Evolutionary conservation across 176 grass and related monocot species (phyloP), one percentile per base, ranked within the genome.

Genomic region (Oryza meyeriana): DNA sequence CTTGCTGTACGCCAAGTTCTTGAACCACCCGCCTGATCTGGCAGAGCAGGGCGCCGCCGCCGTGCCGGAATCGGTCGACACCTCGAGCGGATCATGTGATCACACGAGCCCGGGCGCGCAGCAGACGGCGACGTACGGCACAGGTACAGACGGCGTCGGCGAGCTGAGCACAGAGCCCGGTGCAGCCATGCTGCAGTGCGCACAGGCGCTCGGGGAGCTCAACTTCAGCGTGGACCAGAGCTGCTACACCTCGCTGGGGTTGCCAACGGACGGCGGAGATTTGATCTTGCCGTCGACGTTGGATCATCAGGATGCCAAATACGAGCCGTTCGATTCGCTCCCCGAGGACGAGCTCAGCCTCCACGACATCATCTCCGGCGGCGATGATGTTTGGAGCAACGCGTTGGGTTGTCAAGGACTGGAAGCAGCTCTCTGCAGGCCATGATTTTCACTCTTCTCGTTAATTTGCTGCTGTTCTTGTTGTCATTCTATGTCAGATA

Each of bases 1-100:
- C 12, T 20, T 77, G 83, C 85, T 94, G 30, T 94, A 94, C 66
- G 76, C 83, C 82, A 94, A 84, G 91, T 94, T 90, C 91, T 39
- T 86, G 79, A 88, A 90, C 69, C 79, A 48, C 0, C 59, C 72
- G 55, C 42, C 85, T 22, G n/a, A n/a, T n/a, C 33, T 8, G 1
- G 47, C 14, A 25, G 87, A 84, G 52, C 50, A 14, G 44, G 25
- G 40, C 16, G 30, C 48, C 22, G 70, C 2, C 47, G 72, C 45
- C 59, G 38, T 62, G 17, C 52, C 48, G 36, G 90, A 89, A 22
- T 18, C 80, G 10, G 71, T 62, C 20, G 84, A 77, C 84, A 4
- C 47, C 13, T 30, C 32, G 55, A 83, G 80, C 0, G 55, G 71
- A 24, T 77, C 85, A 12, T 40, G 81, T 25, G 8, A 47, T 34